Conservation (phyloP, 108 stramenopile species). For the Cylindrotheca fusiformis region DNA sequence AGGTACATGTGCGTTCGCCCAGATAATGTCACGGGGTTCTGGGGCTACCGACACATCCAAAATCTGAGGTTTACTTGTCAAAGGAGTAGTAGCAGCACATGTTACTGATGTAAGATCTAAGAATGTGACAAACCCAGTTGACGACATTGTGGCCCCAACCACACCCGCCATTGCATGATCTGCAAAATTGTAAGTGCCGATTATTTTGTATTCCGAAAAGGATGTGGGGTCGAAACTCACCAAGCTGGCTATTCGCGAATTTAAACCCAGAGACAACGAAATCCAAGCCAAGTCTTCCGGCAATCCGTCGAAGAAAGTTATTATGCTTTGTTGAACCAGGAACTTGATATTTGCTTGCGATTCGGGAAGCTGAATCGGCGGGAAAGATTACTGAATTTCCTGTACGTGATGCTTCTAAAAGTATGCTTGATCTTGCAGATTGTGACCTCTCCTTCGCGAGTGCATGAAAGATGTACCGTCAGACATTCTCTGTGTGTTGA, state of each 20-base stretch:
- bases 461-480: too few species aligned
- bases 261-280: slow-evolving; percentile 51
- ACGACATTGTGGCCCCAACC: slow-evolving; percentile 75
- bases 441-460: too few species aligned
- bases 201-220: too few species aligned
- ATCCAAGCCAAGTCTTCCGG: slow-evolving; percentile 61
- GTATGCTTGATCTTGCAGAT: too few species aligned
- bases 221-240: too few species aligned
- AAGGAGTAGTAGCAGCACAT: slow-evolving; percentile 64
- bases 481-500: too few species aligned
- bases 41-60: slow-evolving; percentile 70
- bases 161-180: slow-evolving; percentile 51
- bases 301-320: slow-evolving; percentile 23
- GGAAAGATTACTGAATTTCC: too few species aligned
- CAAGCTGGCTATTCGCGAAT: slow-evolving; percentile 45
- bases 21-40: slow-evolving; percentile 82
- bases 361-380: too few species aligned
- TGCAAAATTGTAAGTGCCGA: slow-evolving; percentile 10
- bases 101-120: slow-evolving; percentile 73
- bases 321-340: too few species aligned
- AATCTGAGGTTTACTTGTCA: slow-evolving; percentile 66
- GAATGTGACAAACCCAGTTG: slow-evolving; percentile 90
- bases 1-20: slow-evolving; percentile 80
- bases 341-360: too few species aligned
- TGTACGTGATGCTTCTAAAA: too few species aligned